These are phyloP conservation scores for Microglena sp. DNA, from an alignment of 139 green algal species.

Conservation along the genomic window DNA sequence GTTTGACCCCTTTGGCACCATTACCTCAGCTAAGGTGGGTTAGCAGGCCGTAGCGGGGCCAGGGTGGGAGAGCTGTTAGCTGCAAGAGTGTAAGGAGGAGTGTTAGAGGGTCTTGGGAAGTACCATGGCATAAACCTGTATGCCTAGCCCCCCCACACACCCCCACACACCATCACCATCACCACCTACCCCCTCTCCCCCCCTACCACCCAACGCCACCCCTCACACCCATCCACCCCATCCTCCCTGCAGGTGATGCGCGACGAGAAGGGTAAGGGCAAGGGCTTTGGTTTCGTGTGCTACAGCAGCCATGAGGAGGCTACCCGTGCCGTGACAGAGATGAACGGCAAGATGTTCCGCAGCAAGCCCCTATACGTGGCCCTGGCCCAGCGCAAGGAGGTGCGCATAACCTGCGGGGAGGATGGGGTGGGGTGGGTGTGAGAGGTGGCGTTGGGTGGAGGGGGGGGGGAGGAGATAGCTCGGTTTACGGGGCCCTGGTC, in stretches of 20 bases:
- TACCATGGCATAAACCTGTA: too few relatives aligned
- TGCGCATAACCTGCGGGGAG: constrained; percentile 32
- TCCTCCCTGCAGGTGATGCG: constrained; percentile 64
- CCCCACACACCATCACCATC: too few relatives aligned
- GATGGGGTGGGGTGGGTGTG: too few relatives aligned
- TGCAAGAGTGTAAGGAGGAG: too few relatives aligned
- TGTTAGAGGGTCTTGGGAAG: too few relatives aligned
- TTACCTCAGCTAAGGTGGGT: constrained; percentile 76
- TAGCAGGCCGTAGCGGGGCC: too few relatives aligned
- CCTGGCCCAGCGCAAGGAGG: constrained; percentile 77
- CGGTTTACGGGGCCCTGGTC: constrained; percentile 78
- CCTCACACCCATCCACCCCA: neutral
- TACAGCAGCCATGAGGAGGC: constrained; percentile 76
- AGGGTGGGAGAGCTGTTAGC: too few relatives aligned
- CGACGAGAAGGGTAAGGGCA: constrained; percentile 60
- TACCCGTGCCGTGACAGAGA: constrained; percentile 71
- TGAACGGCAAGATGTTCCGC: constrained; percentile 71
- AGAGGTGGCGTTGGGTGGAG: too few relatives aligned
- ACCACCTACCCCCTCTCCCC: too few relatives aligned
- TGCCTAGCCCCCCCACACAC: neutral
- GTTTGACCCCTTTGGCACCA: constrained; percentile 63
- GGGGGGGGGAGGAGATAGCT: too few relatives aligned
- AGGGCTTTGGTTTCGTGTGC: constrained; percentile 91
- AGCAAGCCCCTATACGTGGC: constrained; percentile 88
- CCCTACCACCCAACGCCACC: too few relatives aligned